Base-by-base conservation (phyloP, 106 monocot species). In the Allium cepa region DNA sequence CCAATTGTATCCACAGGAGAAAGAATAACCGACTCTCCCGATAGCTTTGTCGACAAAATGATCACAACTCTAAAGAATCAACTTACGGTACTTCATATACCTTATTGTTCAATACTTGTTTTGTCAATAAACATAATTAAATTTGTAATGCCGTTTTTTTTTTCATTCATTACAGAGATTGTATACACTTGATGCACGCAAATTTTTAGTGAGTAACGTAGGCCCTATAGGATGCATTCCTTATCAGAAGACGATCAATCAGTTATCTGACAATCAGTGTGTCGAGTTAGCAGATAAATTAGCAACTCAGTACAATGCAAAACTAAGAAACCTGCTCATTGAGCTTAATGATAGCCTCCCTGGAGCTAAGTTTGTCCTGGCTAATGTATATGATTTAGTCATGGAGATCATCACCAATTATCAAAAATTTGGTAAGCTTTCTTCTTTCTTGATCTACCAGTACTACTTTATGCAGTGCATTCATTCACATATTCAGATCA, bases 221-320 rank as follows among this genome's bases (percentile, higher is more conserved):
- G 93, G 93, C 1, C 93, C 93, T 0, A 75, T 94, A 11, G 93
- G 93, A 3, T 94, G 93, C 87, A 94, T 94, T 18, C 93, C 93
- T 0, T 94, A 94, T 50, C 93, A 94, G 69, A 87, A 84, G 71
- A 78, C 86, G 11, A 86, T 94, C 4, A 94, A 90, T 60, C 62
- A 60, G 26, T 1, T 84, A 3, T 62, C 50, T 3, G 73, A 77
- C 66, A 53, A 49, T 17, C 80, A 94, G 57, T 94, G 93, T 46
- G 89, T 79, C 2, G 80, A 71, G 56, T 57, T 90, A 12, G 89
- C 93, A 0, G 87, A 94, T 64, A 59, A 84, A 57, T 81, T 94
- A 8, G 93, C 93, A 1, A 4, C 47, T 27, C 71, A 68, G 13
- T 94, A 87, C 82, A 90, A 90, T 27, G 76, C 50, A 1, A 46